Evolutionary conservation across 345 rosid genomes (phyloP).

Genomic region (Citrus sinensis): DVS_A1.0 CM039162.1:1773001-1773500

Average conservation of each 20-base stretch:
- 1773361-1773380: slow-evolving; percentile 97
- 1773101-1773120: slow-evolving; percentile 88
- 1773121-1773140: slow-evolving; percentile 82
- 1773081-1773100: slow-evolving; percentile 94
- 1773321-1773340: slow-evolving; percentile 85
- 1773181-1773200: slow-evolving; percentile 77
- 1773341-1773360: slow-evolving; percentile 89
- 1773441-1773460: slow-evolving; percentile 73
- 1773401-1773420: slow-evolving; percentile 99
- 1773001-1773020: slow-evolving; percentile 89
- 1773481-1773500: slow-evolving; percentile 92
- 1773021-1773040: slow-evolving; percentile 66
- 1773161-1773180: slow-evolving; percentile 90
- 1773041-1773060: slow-evolving; percentile 55
- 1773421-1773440: slow-evolving; percentile 70
- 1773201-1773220: slow-evolving; percentile 82
- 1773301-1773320: slow-evolving; percentile 89
- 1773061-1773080: slow-evolving; percentile 89
- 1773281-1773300: slow-evolving; percentile 84
- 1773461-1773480: slow-evolving; percentile 88
- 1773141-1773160: slow-evolving; percentile 86
- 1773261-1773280: slow-evolving; percentile 91
- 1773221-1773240: slow-evolving; percentile 78
- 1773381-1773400: slow-evolving; percentile 99
- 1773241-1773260: slow-evolving; percentile 93